A percentile compares a stretch with the other conserved stretches of the same genome.
Conservation (phyloP, 805 yeast species). For the Barnettozyma populi region DNA sequence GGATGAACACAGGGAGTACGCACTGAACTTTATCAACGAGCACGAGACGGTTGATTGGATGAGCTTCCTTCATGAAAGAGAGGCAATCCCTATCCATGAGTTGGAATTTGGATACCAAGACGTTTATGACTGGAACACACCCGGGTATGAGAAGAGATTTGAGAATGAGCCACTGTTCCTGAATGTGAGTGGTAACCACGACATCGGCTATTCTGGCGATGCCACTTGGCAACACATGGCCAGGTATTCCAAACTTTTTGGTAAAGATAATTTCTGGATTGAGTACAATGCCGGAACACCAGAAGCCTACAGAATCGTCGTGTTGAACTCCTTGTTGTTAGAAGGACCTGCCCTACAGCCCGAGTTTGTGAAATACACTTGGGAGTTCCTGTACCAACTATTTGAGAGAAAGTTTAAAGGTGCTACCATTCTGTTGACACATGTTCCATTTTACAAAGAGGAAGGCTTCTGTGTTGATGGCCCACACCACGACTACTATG, state of each 20-base stretch:
- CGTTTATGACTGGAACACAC: constrained; percentile 61
- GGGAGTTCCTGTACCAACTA: constrained; percentile 66
- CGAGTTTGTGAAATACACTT: constrained; percentile 58
- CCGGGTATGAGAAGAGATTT: constrained; percentile 23
- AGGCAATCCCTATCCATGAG: constrained; percentile 28
- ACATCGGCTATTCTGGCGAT: constrained; percentile 93
- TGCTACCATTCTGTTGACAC: constrained; percentile 77
- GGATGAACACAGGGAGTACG: constrained; percentile 41
- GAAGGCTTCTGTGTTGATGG: constrained; percentile 87
- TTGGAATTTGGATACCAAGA: constrained; percentile 48
- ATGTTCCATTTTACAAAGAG: constrained; percentile 80
- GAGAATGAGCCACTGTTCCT: constrained; percentile 61
- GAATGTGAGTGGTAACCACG: constrained; percentile 93
- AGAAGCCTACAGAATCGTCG: constrained; percentile 86
- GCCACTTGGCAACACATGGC: constrained; percentile 88
- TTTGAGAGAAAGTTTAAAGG: constrained; percentile 57
- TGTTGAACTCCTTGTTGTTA: constrained; percentile 70
- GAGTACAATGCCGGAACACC: constrained; percentile 58
- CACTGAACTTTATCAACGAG: constrained; percentile 38
- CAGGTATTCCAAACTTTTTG: constrained; percentile 68
- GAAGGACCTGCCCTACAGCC: constrained; percentile 89
- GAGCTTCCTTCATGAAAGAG: constrained; percentile 33
- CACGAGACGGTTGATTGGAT: constrained; percentile 56
- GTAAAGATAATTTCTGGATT: constrained; percentile 79
- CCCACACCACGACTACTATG: constrained; percentile 62